Conservation (phyloP, 2,329 filamentous ascomycete species). For the Botryotinia convoluta region DNA sequence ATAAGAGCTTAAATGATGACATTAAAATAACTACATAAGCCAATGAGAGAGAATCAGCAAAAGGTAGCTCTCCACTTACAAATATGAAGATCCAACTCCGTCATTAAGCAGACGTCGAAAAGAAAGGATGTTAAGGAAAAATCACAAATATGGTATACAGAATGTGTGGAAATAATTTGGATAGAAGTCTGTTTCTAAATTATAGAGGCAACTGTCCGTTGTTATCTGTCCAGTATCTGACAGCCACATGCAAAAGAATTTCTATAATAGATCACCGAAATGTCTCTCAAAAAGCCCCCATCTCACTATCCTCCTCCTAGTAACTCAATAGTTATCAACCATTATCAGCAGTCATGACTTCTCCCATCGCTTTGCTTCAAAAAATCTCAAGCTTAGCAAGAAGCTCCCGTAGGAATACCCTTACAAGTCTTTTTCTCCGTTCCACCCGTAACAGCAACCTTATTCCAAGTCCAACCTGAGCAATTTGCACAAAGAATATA, state of each 20-base stretch:
- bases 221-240: neutral
- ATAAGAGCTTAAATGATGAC: too few relatives aligned
- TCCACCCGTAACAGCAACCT: constrained; percentile 52
- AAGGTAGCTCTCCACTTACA: too few relatives aligned
- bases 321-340: neutral
- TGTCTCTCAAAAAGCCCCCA: neutral
- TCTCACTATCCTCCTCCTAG: neutral
- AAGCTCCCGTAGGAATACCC: constrained; percentile 37
- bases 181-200: neutral
- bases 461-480: constrained; percentile 53
- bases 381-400: constrained; percentile 23
- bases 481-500: constrained; percentile 55
- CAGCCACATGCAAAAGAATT: neutral
- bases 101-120: too few relatives aligned
- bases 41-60: too few relatives aligned
- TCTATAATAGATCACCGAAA: rapidly evolving
- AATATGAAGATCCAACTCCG: too few relatives aligned
- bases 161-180: neutral
- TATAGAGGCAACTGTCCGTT: neutral
- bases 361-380: rapidly evolving
- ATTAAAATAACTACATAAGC: too few relatives aligned
- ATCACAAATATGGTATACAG: too few relatives aligned
- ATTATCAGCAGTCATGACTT: neutral
- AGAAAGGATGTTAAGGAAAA: too few relatives aligned
- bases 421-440: constrained; percentile 43